Percentiles rank a stretch among this genome's conserved stretches.
Conservation (phyloP, 768 basidiomycete genomes). For the Pisolithus orientalis region DNA sequence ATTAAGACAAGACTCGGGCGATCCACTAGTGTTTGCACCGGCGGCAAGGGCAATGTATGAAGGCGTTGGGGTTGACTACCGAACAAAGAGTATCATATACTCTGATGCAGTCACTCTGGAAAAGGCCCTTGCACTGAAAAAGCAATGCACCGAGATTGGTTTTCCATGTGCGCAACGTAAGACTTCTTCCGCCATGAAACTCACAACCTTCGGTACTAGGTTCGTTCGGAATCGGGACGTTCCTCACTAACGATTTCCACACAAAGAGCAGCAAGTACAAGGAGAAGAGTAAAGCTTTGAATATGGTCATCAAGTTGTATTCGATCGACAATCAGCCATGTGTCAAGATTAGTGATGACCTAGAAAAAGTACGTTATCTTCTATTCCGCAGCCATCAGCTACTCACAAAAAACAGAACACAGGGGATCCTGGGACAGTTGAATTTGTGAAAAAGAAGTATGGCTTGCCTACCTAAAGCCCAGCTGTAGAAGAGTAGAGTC, state of each 20-base stretch:
- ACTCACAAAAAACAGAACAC: conserved; percentile 47
- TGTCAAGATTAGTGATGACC: conserved; percentile 92
- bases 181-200: neutral
- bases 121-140: conserved; percentile 61
- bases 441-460: conserved; percentile 43
- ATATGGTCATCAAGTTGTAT: conserved; percentile 92
- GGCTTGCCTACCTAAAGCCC: conserved; percentile 3
- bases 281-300: conserved; percentile 74
- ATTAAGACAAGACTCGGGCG: conserved; percentile 90
- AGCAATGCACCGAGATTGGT: conserved; percentile 68
- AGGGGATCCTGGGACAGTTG: conserved; percentile 54
- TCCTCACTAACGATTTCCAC: conserved; percentile 83
- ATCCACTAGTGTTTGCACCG: conserved; percentile 76
- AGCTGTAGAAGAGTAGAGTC: neutral
- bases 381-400: neutral
- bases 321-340: conserved; percentile 69
- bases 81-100: conserved; percentile 68
- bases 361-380: conserved; percentile 56
- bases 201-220: conserved; percentile 36
- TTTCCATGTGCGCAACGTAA: conserved; percentile 43
- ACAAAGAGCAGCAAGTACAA: conserved; percentile 34
- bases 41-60: conserved; percentile 69
- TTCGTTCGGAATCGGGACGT: conserved; percentile 92
- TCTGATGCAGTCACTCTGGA: conserved; percentile 77
- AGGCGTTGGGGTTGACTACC: conserved; percentile 59